Evolutionary conservation across 257 asterid species (phyloP), one percentile per base, ranked within the genome.

Genomic region (Ocimum tenuiflorum): DNA sequence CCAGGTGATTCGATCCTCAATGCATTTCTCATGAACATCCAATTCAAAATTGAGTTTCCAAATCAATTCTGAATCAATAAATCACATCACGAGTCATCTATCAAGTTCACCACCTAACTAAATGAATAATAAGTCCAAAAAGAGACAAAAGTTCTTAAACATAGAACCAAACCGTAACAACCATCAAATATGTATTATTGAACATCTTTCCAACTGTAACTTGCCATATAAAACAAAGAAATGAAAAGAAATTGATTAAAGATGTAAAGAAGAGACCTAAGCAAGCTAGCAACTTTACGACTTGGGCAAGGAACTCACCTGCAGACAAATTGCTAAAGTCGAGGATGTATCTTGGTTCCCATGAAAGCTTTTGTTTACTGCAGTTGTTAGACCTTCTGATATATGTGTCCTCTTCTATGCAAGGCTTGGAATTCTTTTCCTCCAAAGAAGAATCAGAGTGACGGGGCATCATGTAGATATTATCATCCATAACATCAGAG

Each of bases 401-500:
- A 36, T 22, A 13, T 69, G 65, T 69, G 38, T 46, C 50, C 67
- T 65, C 80, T 45, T 65, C 72, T 41, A 39, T 53, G 60, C 78
- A 69, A 47, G 84, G 73, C 55, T 66, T 79, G 60, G 71, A 73
- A 71, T 60, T 69, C 62, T 66, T 46, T 68, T 47, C 78, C 73
- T 46, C 73, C 41, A 70, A 67, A 55, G 60, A 73, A 59, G 91
- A 82, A 49, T 73, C 60, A 42, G 76, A 65, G 65, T 62, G 12
- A 72, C 63, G 60, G 35, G 81, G 85, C 62, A 77, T 78, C 97
- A 92, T 79, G 81, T 80, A 86, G 75, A 92, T 74, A 78, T 92
- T 92, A 75, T 92, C 99, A 68, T 89, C 96, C 99, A 92, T 92
- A 31, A 92, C 83, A 74, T 89, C 99, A 0, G 90, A 81, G 87